phyloP scores from a whole-genome alignment of 371 early-diverging fungal species.

The Zychaea mexicana region DNA sequence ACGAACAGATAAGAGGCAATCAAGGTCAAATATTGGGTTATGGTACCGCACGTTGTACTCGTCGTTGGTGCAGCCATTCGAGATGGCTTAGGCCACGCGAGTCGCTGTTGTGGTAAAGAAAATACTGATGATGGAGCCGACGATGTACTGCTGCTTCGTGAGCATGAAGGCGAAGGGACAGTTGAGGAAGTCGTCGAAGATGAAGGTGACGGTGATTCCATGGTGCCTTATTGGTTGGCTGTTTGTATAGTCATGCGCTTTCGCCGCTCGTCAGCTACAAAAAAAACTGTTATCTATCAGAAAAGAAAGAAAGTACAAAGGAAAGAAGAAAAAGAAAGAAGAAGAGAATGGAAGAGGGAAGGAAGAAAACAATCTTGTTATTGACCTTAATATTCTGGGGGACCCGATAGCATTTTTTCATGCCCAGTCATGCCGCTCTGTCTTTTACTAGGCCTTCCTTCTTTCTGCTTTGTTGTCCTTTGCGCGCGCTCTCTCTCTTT shows the following conservation, averaged over 20 bases:
- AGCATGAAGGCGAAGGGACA: neutral
- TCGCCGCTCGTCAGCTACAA: no score
- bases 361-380: neutral
- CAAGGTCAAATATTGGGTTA: neutral
- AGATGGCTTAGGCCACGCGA: neutral
- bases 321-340: slow-evolving; percentile 7
- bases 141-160: slow-evolving; percentile 5
- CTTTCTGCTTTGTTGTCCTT: neutral
- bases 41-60: neutral
- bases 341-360: slow-evolving; percentile 1
- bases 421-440: neutral
- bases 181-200: neutral
- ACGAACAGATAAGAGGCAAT: slow-evolving; percentile 9
- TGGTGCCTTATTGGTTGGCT: neutral
- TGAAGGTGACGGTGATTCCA: neutral
- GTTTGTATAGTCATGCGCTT: neutral
- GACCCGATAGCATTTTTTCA: slow-evolving; percentile 1
- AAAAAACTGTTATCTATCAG: no score
- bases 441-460: neutral
- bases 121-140: neutral
- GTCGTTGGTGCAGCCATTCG: neutral
- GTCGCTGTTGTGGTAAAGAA: neutral
- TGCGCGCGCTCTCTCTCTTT: no score
- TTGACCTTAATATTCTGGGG: neutral
- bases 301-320: neutral